Evolutionary conservation across 306 rosid genomes (phyloP).

Genomic region (Abrus pulchellus): DNA sequence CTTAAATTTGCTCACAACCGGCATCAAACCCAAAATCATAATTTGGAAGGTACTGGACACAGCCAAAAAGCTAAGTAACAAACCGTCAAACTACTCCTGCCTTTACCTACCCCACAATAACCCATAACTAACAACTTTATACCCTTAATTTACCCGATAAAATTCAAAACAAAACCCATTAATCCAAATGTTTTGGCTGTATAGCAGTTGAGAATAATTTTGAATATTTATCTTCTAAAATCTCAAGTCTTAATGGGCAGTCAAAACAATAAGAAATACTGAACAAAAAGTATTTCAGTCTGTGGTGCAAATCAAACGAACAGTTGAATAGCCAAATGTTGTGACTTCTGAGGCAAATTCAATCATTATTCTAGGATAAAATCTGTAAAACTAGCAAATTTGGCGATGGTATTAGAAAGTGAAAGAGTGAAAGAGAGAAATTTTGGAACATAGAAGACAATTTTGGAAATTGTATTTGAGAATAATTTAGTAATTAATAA

Average conservation of each 20-base stretch:
- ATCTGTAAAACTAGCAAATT: background rate
- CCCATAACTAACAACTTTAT: background rate
- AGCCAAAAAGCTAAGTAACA: constrained; percentile 12
- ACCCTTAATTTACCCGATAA: constrained; percentile 8
- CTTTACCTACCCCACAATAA: constrained; percentile 2
- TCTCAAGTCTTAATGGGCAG: background rate
- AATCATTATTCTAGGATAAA: background rate
- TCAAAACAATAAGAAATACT: constrained; percentile 9
- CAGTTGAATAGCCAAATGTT: background rate
- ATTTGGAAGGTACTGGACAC: background rate
- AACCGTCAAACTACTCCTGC: background rate
- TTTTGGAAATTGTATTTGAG: too few relatives aligned
- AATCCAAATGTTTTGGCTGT: background rate
- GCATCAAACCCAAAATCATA: constrained; percentile 4
- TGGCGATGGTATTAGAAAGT: constrained; percentile 26
- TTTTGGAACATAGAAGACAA: background rate
- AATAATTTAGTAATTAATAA: too few relatives aligned
- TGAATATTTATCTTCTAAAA: constrained; percentile 12
- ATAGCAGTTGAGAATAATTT: background rate
- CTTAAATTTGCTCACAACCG: constrained; percentile 7
- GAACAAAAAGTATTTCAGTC: constrained; percentile 3
- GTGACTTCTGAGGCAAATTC: background rate
- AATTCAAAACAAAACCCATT: constrained; percentile 19
- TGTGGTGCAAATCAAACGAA: background rate
- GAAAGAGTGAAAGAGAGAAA: background rate